Evolutionary conservation across 1,139 yeast species (phyloP).

Genomic region (Nadsonia commutata): DNA sequence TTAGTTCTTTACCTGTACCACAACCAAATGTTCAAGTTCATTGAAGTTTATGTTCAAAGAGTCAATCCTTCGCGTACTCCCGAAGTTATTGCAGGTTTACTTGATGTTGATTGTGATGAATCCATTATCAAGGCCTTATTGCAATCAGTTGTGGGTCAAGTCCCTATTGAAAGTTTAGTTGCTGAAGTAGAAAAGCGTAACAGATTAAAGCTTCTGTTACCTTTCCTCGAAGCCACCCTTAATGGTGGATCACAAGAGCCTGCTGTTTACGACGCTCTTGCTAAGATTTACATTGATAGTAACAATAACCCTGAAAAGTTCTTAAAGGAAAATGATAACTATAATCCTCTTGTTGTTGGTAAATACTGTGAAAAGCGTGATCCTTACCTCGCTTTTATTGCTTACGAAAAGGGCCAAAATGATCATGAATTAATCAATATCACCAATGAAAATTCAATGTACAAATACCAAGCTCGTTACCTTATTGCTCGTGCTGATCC

Average conservation of each 20-base stretch:
- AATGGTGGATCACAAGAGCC: conserved; percentile 81
- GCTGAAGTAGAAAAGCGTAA: conserved; percentile 93
- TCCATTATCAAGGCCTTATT: conserved; percentile 66
- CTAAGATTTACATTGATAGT: conserved; percentile 93
- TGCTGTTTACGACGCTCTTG: conserved; percentile 87
- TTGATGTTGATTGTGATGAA: conserved; percentile 97
- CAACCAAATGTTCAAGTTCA: conserved; percentile 87
- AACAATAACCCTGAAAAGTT: conserved; percentile 96
- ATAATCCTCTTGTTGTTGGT: conserved; percentile 90
- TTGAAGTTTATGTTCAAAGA: conserved; percentile 94
- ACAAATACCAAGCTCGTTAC: conserved; percentile 95
- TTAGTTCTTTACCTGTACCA: conserved; percentile 85
- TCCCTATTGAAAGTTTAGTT: conserved; percentile 80
- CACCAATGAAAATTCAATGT: conserved; percentile 95
- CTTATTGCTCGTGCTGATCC: conserved; percentile 74
- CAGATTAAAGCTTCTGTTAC: conserved; percentile 77
- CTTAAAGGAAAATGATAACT: conserved; percentile 75
- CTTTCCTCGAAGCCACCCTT: conserved; percentile 82
- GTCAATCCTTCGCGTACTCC: conserved; percentile 94
- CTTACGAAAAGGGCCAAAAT: conserved; percentile 88
- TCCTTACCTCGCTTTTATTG: conserved; percentile 93
- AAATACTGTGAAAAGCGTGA: conserved; percentile 98
- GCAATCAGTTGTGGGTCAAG: conserved; percentile 83
- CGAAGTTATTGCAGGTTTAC: conserved; percentile 87
- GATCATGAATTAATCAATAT: conserved; percentile 80